phyloP scores from a whole-genome alignment of 2,329 filamentous ascomycete species.

The Neurospora sp. region DNA sequence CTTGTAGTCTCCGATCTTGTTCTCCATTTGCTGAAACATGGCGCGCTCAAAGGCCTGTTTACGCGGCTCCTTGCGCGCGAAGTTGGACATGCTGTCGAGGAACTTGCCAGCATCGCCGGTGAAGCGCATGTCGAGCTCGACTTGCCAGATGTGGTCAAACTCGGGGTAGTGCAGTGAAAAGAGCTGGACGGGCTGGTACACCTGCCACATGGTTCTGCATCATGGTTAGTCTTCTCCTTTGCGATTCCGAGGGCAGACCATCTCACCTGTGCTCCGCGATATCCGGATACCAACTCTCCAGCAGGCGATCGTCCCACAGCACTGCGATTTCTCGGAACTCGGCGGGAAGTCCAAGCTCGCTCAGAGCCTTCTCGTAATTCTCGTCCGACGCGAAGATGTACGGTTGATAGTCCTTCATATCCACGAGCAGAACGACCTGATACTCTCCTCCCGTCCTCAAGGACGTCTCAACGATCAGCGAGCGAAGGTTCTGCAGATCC shows the following conservation, averaged over 20 bases:
- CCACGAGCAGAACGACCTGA: slow-evolving; percentile 50
- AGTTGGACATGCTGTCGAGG: slow-evolving; percentile 23
- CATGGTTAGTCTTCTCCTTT: background rate
- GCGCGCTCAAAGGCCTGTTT: slow-evolving; percentile 50
- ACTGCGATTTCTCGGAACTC: slow-evolving; percentile 62
- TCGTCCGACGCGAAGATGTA: slow-evolving; percentile 44
- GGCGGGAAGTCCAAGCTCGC: slow-evolving; percentile 41
- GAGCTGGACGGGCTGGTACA: slow-evolving; percentile 25
- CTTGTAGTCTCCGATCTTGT: slow-evolving; percentile 38
- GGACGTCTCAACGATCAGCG: slow-evolving; percentile 52
- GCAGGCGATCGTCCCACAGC: slow-evolving; percentile 59
- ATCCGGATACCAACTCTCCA: slow-evolving; percentile 54
- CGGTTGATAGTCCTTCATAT: slow-evolving; percentile 44
- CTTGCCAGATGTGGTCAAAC: slow-evolving; percentile 27
- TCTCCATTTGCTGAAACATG: slow-evolving; percentile 44
- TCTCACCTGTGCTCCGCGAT: slow-evolving; percentile 39
- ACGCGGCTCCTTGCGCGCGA: slow-evolving; percentile 42
- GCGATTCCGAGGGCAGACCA: background rate
- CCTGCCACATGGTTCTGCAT: slow-evolving; percentile 22
- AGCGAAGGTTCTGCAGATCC: slow-evolving; percentile 51
- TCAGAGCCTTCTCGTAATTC: slow-evolving; percentile 40
- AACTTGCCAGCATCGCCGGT: slow-evolving; percentile 22
- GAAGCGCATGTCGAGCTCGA: slow-evolving; percentile 37
- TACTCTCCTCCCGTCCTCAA: slow-evolving; percentile 54
- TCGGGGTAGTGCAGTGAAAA: slow-evolving; percentile 25